Conservation (phyloP, 176 grass and related monocot genomes). For the Carex cristatella region DNA sequence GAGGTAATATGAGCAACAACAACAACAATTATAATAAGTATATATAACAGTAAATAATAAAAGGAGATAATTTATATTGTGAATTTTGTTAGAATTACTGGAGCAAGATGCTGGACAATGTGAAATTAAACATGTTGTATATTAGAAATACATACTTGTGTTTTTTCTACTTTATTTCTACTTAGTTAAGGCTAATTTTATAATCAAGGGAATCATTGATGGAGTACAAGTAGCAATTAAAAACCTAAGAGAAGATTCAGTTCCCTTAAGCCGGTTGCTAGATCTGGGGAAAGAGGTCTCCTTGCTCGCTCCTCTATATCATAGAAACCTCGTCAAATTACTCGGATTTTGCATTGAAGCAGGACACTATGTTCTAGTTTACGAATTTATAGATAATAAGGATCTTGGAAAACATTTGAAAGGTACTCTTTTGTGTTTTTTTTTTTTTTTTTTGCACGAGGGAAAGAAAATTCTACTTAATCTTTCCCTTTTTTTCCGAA, state of each 20-base stretch:
- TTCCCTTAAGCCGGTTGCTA: background rate
- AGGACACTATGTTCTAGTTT: background rate
- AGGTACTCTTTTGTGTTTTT: background rate
- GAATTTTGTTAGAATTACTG: background rate
- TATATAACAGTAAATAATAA: background rate
- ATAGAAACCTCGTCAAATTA: background rate
- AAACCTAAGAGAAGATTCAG: background rate
- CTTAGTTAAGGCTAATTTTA: background rate
- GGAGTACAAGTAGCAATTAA: background rate
- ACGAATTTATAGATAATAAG: background rate
- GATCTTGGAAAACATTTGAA: background rate
- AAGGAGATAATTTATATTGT: background rate
- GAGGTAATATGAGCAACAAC: background rate
- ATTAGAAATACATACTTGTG: background rate
- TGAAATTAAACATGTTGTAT: background rate
- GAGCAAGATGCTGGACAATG: background rate
- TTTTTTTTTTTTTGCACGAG: too few relatives aligned
- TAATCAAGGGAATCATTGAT: background rate
- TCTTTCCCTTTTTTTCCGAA: too few relatives aligned
- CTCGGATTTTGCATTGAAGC: background rate
- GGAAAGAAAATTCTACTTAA: too few relatives aligned
- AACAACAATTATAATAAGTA: background rate
- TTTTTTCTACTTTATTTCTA: background rate
- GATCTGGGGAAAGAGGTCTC: background rate
- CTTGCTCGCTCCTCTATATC: background rate